Base-by-base conservation (phyloP, 768 basidiomycete species). In the Gymnopilus junonius region DNA sequence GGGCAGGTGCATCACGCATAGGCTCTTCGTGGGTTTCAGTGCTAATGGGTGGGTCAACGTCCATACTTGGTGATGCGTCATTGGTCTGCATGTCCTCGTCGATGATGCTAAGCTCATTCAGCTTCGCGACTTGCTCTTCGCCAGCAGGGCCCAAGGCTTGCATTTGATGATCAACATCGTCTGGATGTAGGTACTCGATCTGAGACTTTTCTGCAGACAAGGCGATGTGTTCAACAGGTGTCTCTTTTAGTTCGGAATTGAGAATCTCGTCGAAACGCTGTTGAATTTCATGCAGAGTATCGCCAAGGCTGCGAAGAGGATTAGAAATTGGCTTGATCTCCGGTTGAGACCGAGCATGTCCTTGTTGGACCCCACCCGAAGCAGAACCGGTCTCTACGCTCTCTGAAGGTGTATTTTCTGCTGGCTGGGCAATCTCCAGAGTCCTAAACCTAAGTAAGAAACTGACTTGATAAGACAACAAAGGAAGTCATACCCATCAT, bases 81-180 rank as follows among this genome's bases (percentile, higher is more conserved):
- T 77, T 73, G 17, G 65, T 46, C 40, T 73, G 65, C 55, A 76
- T 73, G 15, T 85, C 81, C 2, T 87, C 87, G 64, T 93, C 93
- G 27, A 87, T 75, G 65, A 97, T 80, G 46, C 86, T 90, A 35
- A 98, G 87, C 55, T 97, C 90, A 65, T 90, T 84, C 48, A 97
- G 79, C 70, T 90, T 92, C 17, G 92, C 90, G 11, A 87, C 85
- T 72, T 95, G 87, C 67, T 97, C 94, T 43, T 93, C 89, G 10
- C 85, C 88, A 2, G 96, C 90, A 1, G 94, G 88, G 6, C 94
- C 97, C 21, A 99, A 84, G 1, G 95, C 94, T 75, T 97, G 94
- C 87, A 92, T 92, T 34, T 90, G 85, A 58, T 90, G 79, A 63
- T 85, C 87, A 29, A 77, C 80, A 51, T 91, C 89, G 39, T 89